Percentiles rank a stretch among this genome's conserved stretches.
These are phyloP conservation scores for Yarrowia sp. DNA, from an alignment of 805 yeast species.

Conservation along the genomic window DNA sequence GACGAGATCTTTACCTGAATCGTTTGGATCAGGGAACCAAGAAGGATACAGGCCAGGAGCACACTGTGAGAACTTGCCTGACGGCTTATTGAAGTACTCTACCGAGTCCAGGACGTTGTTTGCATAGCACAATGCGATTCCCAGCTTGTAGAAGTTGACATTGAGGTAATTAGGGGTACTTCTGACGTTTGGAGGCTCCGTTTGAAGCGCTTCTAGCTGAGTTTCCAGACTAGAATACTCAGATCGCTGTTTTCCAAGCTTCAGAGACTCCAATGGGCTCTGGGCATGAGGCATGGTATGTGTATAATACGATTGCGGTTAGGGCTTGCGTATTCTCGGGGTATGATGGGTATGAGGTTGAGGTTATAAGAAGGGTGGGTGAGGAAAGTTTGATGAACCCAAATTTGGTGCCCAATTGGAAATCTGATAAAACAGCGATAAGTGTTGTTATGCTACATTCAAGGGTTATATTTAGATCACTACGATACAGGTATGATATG, in stretches of 20 bases:
- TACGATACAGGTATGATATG: too few species aligned
- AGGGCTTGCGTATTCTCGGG: neutral
- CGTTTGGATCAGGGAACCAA: conserved; percentile 32
- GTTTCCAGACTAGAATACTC: neutral
- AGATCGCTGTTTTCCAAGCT: neutral
- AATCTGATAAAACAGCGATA: too few species aligned
- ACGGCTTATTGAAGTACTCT: conserved; percentile 39
- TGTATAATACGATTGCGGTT: neutral
- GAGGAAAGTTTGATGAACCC: neutral
- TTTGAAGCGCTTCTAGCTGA: neutral
- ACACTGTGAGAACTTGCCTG: conserved; percentile 29
- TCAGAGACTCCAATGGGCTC: neutral
- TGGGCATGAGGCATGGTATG: neutral
- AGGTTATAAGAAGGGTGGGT: neutral
- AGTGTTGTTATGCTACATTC: too few species aligned
- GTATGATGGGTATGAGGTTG: neutral
- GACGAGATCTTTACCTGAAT: conserved; percentile 39
- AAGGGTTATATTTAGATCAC: too few species aligned
- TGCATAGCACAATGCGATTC: conserved; percentile 31
- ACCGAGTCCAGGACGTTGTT: conserved; percentile 37
- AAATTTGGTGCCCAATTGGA: too few species aligned
- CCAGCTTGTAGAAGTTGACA: conserved; percentile 30
- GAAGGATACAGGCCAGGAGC: conserved; percentile 22
- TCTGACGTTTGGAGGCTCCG: neutral
- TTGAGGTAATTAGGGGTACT: neutral